Evolutionary conservation across 83 land plant genomes (phyloP).

Genomic region (Picea mariana): DNA sequence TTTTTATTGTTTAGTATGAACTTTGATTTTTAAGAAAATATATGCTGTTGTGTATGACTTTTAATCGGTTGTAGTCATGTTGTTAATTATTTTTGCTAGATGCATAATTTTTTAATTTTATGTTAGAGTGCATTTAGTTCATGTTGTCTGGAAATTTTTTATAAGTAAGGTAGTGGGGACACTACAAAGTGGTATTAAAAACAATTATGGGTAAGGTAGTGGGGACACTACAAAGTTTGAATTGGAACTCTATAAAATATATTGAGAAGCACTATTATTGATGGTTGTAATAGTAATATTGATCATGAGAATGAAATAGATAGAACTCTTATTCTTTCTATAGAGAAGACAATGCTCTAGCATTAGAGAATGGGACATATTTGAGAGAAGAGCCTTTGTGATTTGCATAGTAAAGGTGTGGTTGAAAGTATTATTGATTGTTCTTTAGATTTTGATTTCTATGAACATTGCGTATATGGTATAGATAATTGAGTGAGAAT

Average conservation of each 20-base stretch:
- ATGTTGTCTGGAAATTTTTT: too few species aligned
- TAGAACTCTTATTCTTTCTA: background rate
- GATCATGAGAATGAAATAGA: background rate
- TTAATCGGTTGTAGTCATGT: too few species aligned
- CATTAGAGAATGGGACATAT: background rate
- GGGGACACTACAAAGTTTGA: too few species aligned
- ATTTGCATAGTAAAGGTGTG: background rate
- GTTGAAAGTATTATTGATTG: background rate
- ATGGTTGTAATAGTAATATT: too few species aligned
- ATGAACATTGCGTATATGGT: slow-evolving; percentile 1
- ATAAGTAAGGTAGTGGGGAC: background rate
- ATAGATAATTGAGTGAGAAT: background rate
- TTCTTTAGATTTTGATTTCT: background rate
- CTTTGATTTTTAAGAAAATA: too few species aligned
- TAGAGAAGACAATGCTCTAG: background rate
- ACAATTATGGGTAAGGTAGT: too few species aligned
- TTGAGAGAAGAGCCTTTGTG: background rate
- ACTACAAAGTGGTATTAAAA: background rate
- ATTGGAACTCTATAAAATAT: background rate
- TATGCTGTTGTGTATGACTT: too few species aligned
- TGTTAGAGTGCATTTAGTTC: too few species aligned
- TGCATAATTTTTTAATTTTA: too few species aligned
- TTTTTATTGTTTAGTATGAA: too few species aligned
- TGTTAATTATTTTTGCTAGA: too few species aligned
- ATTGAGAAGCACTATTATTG: background rate